Percentiles rank a stretch among this genome's conserved stretches.
Conservation (phyloP, 352 stramenopile genomes). For the Globisporangium acanthophoron region DNA sequence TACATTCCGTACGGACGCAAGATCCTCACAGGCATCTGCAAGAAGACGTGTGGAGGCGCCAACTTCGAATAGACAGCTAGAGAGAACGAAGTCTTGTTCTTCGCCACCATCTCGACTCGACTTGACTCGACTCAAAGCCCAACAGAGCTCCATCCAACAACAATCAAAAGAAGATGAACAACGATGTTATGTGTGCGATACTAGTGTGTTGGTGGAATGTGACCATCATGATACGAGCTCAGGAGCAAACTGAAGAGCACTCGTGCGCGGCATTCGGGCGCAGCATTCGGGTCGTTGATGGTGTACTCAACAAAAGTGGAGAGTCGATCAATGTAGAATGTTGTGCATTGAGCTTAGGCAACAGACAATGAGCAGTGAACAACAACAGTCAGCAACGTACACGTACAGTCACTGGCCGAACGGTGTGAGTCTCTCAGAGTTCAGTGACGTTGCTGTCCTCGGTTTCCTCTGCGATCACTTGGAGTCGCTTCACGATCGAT, state of each 20-base stretch:
- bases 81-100: neutral
- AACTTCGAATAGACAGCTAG: conserved; percentile 19
- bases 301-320: neutral
- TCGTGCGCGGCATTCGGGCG: too few species aligned
- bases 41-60: conserved; percentile 53
- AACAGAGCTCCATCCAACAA: too few species aligned
- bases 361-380: neutral
- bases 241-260: too few species aligned
- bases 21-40: conserved; percentile 58
- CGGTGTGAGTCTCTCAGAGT: neutral
- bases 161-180: too few species aligned
- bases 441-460: neutral
- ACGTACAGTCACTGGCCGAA: neutral
- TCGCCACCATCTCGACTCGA: too few species aligned
- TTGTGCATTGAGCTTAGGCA: too few species aligned
- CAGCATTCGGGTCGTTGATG: too few species aligned
- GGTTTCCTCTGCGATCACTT: neutral
- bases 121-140: too few species aligned
- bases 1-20: conserved; percentile 84
- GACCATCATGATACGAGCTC: too few species aligned
- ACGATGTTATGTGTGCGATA: too few species aligned
- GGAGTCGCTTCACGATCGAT: neutral
- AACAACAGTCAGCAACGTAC: neutral
- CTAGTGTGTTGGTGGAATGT: too few species aligned
- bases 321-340: neutral